A percentile compares a stretch with the other conserved stretches of the same genome.
Conservation (phyloP, 2,329 filamentous ascomycete species). For the Hypoxylon sp. region DNA sequence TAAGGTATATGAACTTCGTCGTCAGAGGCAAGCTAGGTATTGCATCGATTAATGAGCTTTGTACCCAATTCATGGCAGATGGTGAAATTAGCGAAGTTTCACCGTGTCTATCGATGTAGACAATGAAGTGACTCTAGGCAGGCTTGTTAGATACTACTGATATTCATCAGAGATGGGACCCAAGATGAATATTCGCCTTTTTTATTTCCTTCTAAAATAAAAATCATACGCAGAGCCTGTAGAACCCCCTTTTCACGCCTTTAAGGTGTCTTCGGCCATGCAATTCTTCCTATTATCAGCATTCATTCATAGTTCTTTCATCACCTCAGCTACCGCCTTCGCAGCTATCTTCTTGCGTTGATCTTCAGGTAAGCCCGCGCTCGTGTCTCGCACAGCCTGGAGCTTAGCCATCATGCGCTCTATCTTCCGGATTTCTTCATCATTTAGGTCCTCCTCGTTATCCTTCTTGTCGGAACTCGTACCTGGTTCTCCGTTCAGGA, state of each 20-base stretch:
- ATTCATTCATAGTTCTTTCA: conserved; percentile 67
- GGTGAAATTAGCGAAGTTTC: too few species aligned
- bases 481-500: conserved; percentile 42
- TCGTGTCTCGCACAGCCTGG: conserved; percentile 72
- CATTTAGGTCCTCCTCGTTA: conserved; percentile 57
- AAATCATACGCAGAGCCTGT: background rate
- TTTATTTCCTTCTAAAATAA: too few species aligned
- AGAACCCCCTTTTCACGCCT: background rate
- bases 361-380: conserved; percentile 70
- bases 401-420: conserved; percentile 76
- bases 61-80: too few species aligned
- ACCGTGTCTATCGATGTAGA: too few species aligned
- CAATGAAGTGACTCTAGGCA: too few species aligned
- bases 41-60: too few species aligned
- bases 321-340: conserved; percentile 74
- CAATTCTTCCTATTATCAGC: background rate
- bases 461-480: conserved; percentile 41
- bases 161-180: too few species aligned
- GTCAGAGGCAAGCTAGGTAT: too few species aligned
- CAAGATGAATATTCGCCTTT: too few species aligned
- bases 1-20: background rate
- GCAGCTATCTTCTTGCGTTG: conserved; percentile 73
- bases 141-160: too few species aligned
- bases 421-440: conserved; percentile 70
- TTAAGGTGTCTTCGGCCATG: background rate